Evolutionary conservation across 495 filamentous ascomycete genomes (phyloP).

Genomic region (Amorphotheca resinae): DNA sequence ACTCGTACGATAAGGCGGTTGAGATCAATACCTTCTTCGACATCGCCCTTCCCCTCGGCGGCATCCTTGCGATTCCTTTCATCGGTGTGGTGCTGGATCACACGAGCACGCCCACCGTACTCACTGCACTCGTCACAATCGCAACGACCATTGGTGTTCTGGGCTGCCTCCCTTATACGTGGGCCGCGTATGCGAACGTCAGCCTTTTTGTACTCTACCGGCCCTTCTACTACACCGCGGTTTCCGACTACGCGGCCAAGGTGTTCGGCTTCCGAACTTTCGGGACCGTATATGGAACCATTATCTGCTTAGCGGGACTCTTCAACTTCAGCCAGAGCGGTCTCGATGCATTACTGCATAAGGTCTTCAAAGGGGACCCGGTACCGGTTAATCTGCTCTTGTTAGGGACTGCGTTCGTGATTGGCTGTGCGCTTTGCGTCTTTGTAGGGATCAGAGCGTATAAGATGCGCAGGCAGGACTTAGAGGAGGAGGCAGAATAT

Average conservation of each 20-base stretch:
- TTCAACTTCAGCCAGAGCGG: slow-evolving; percentile 79
- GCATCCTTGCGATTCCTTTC: slow-evolving; percentile 74
- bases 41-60: slow-evolving; percentile 75
- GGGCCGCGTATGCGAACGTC: slow-evolving; percentile 65
- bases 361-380: slow-evolving; percentile 57
- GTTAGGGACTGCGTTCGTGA: slow-evolving; percentile 42
- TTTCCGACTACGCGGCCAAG: slow-evolving; percentile 82
- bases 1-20: slow-evolving; percentile 41
- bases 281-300: slow-evolving; percentile 88
- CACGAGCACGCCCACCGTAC: slow-evolving; percentile 58
- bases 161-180: slow-evolving; percentile 54
- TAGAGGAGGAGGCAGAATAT: slow-evolving; percentile 29
- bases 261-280: slow-evolving; percentile 95
- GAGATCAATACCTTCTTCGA: slow-evolving; percentile 80
- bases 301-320: slow-evolving; percentile 80
- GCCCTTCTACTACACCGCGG: slow-evolving; percentile 65
- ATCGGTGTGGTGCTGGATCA: slow-evolving; percentile 75
- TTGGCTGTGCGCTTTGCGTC: slow-evolving; percentile 45
- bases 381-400: slow-evolving; percentile 67
- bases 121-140: slow-evolving; percentile 55
- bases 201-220: slow-evolving; percentile 67
- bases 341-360: slow-evolving; percentile 69
- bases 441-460: slow-evolving; percentile 38
- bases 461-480: slow-evolving; percentile 21
- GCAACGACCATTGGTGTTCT: slow-evolving; percentile 72